Base-by-base conservation (phyloP, 2,329 filamentous ascomycete genomes). In the Calonectria hongkongensis region DNA sequence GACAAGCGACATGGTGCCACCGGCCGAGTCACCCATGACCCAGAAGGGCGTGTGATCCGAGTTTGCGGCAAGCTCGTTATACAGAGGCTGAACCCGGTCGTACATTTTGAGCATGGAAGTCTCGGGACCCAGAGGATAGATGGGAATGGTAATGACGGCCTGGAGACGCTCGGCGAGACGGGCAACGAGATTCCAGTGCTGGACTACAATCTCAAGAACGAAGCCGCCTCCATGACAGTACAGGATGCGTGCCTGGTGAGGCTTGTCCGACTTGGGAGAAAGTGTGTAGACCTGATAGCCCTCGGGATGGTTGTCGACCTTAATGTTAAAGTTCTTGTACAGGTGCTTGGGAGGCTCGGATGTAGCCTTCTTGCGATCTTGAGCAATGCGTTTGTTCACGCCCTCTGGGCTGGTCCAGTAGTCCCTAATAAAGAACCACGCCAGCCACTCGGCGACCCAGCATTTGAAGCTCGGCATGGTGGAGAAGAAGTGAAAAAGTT, bases 51-150 rank as follows among this genome's bases (percentile, higher is more conserved):
- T 76, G 27, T 74, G 69, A 15, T 82, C 81, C 18, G 77, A 66
- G 27, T 78, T 75, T 6, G 77, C 73, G 6, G 80, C 81, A 63
- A 83, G 75, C 12, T 82, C 80, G 47, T 83, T 79, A 73, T 83
- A 76, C 30, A 83, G 74, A 16, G 81, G 81, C 74, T 82, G 79
- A 5, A 83, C 74, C 39, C 77, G 75, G 51, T 81, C 81, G 47
- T 82, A 83, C 75, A 82, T 82, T 43, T 79, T 79, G 71, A 78
- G 70, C n/a, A 83, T 74, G 25, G 74, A 75, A 50, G 78, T 78
- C 65, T 83, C 82, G 5, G 82, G 82, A 0, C 78, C 81, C 33
- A 83, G 75, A 9, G 82, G 82, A 51, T 83, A 83, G 47, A 83
- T 76, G 21, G 82, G 80, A 39, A 83, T 79, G 2, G 81, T 82